Conservation (phyloP, 768 basidiomycete species). For the Lactarius sp. region DNA sequence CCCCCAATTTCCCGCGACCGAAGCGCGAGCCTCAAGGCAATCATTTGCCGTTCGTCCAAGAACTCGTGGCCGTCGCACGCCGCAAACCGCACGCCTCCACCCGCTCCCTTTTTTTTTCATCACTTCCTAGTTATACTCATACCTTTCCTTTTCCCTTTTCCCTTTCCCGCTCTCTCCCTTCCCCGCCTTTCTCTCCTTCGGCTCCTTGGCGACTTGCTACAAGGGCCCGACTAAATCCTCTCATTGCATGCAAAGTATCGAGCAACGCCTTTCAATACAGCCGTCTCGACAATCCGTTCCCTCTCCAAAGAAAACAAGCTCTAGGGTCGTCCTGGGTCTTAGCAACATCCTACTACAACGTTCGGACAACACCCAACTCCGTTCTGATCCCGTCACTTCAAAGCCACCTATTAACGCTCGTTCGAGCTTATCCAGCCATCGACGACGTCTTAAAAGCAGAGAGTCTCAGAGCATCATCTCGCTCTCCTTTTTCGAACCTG, state of each 20-base stretch:
- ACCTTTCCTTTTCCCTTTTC: constrained; percentile 25
- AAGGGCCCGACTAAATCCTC: constrained; percentile 28
- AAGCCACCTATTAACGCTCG: constrained; percentile 34
- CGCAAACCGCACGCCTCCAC: constrained; percentile 31
- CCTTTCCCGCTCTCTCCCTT: constrained; percentile 29
- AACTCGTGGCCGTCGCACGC: constrained; percentile 38
- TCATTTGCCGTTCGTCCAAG: constrained; percentile 26
- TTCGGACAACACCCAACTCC: constrained; percentile 26
- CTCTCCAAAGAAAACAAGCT: constrained; percentile 36
- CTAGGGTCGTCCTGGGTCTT: constrained; percentile 47
- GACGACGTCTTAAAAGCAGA: constrained; percentile 43
- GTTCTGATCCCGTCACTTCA: constrained; percentile 31
- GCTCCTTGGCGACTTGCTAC: constrained; percentile 26
- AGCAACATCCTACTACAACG: constrained; percentile 34
- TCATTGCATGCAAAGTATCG: constrained; percentile 43
- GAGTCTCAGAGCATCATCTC: constrained; percentile 39
- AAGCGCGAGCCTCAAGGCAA: constrained; percentile 25
- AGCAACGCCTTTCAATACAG: constrained; percentile 32
- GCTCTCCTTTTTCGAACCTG: constrained; percentile 41
- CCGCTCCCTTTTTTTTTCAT: constrained; percentile 29
- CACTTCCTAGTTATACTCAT: constrained; percentile 20
- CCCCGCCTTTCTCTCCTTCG: constrained; percentile 26
- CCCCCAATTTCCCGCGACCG: constrained; percentile 23
- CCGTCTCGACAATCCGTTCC: constrained; percentile 30
- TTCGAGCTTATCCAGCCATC: constrained; percentile 33